phyloP scores from a whole-genome alignment of 441 rosid species.

The Pelargonium citronellum region DNA sequence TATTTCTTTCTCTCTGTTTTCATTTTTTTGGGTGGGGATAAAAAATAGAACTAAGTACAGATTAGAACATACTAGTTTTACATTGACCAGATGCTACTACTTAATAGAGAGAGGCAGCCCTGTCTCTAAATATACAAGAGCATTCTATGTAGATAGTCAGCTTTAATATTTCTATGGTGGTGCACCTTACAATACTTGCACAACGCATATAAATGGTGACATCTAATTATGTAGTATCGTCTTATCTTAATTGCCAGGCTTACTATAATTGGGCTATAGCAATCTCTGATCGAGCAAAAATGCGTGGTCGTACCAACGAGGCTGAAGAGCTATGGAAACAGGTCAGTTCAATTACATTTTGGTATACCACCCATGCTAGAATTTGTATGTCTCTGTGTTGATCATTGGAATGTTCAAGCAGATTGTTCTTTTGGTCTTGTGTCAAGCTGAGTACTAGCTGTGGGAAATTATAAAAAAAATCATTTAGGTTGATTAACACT shows the following conservation, averaged over 20 bases:
- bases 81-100: background rate
- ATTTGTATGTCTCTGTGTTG: constrained; percentile 8
- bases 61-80: background rate
- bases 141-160: background rate
- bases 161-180: background rate
- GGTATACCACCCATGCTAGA: constrained; percentile 9
- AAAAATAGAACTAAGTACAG: background rate
- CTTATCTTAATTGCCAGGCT: constrained; percentile 51
- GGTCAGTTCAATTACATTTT: constrained; percentile 34
- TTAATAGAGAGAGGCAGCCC: background rate
- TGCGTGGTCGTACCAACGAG: constrained; percentile 98
- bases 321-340: constrained; percentile 97
- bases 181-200: background rate
- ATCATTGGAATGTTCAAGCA: background rate
- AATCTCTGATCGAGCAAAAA: constrained; percentile 93
- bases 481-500: background rate
- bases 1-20: background rate
- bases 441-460: constrained; percentile 5
- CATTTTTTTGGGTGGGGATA: background rate
- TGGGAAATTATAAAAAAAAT: background rate
- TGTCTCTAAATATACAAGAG: background rate
- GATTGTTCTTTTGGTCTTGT: constrained; percentile 1
- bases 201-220: background rate
- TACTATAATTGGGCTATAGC: constrained; percentile 99
- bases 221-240: background rate